Conservation (phyloP, 2,329 filamentous ascomycete genomes). For the Arthroderma sp. region DNA sequence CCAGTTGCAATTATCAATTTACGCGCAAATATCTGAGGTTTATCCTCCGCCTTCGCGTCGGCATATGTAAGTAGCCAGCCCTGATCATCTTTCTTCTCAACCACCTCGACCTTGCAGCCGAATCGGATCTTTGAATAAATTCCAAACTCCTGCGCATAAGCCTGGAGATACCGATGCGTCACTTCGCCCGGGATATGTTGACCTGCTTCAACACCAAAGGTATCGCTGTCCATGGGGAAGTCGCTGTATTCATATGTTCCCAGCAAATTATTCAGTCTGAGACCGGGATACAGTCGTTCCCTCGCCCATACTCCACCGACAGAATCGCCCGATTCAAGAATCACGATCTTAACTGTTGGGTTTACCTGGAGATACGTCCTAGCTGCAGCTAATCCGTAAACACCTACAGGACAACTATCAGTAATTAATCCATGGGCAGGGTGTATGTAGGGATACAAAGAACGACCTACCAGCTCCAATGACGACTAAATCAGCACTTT, state of each 20-base stretch:
- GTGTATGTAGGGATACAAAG: background rate
- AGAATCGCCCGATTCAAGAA: slow-evolving; percentile 45
- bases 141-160: slow-evolving; percentile 42
- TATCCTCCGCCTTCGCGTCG: slow-evolving; percentile 1
- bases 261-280: slow-evolving; percentile 62
- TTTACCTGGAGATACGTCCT: slow-evolving; percentile 49
- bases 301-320: slow-evolving; percentile 59
- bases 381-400: slow-evolving; percentile 45
- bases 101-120: slow-evolving; percentile 35
- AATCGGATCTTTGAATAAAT: slow-evolving; percentile 37
- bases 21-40: slow-evolving; percentile 15
- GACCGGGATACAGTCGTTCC: slow-evolving; percentile 50
- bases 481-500: slow-evolving; percentile 21
- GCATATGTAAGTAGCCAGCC: slow-evolving; percentile 13
- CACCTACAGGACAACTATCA: slow-evolving; percentile 23
- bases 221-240: slow-evolving; percentile 52
- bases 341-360: slow-evolving; percentile 41
- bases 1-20: slow-evolving; percentile 52
- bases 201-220: slow-evolving; percentile 36
- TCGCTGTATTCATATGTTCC: slow-evolving; percentile 63
- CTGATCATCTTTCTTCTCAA: slow-evolving; percentile 23
- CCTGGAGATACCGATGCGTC: slow-evolving; percentile 44
- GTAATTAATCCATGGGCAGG: background rate
- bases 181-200: slow-evolving; percentile 47
- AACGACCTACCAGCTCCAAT: slow-evolving; percentile 37